Evolutionary conservation across 345 rosid species (phyloP).

Genomic region (Bruguiera gymnorhiza): DNA sequence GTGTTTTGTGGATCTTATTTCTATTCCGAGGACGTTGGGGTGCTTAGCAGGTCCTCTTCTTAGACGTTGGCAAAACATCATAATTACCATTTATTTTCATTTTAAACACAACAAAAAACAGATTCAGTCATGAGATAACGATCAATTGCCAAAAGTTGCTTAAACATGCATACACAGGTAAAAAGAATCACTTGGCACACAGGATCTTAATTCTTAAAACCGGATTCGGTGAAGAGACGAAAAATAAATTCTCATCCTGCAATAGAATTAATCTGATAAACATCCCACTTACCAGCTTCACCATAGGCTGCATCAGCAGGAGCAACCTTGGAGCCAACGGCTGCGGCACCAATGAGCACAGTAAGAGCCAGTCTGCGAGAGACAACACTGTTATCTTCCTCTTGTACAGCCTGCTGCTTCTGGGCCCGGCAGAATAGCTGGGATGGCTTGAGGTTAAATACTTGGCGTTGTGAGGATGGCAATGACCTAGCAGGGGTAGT

Average conservation of each 20-base stretch:
- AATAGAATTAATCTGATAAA: no score
- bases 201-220: no score
- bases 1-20: neutral
- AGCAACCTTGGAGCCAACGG: slow-evolving; percentile 71
- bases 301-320: slow-evolving; percentile 99
- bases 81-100: no score
- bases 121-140: no score
- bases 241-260: no score
- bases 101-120: no score
- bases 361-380: slow-evolving; percentile 90
- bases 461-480: slow-evolving; percentile 39
- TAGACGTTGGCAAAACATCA: no score
- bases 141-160: no score
- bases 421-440: slow-evolving; percentile 67
- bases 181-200: no score
- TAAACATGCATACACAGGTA: no score
- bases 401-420: slow-evolving; percentile 42
- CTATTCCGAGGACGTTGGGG: neutral
- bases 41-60: neutral
- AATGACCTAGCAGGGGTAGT: slow-evolving; percentile 38
- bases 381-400: slow-evolving; percentile 30
- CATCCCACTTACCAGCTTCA: slow-evolving; percentile 57
- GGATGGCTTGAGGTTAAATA: slow-evolving; percentile 39
- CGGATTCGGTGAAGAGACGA: no score
- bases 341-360: slow-evolving; percentile 72